Percentiles rank a stretch among this genome's conserved stretches.
Evolutionary conservation across 768 basidiomycete genomes (phyloP).

Genomic region (Mycena filopes): DNA sequence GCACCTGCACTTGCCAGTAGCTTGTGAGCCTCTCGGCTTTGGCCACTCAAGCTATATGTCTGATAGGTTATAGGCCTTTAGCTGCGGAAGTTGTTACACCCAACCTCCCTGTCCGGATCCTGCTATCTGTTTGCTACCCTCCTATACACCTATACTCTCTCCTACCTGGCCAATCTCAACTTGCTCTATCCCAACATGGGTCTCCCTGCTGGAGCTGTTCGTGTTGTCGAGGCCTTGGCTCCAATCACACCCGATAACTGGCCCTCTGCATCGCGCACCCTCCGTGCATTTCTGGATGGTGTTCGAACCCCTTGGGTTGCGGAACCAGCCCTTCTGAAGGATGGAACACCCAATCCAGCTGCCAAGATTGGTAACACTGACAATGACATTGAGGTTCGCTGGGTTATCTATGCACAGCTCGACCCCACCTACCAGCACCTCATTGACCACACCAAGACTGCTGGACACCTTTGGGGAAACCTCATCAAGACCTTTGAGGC

Average conservation of each 20-base stretch:
- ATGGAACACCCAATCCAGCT: not conserved
- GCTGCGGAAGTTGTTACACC: not conserved
- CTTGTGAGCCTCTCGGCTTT: constrained; percentile 3
- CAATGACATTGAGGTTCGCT: not conserved
- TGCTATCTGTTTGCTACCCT: constrained; percentile 7
- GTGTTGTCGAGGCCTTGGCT: not conserved
- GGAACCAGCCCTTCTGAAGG: too few relatives aligned
- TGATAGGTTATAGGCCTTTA: constrained; percentile 4
- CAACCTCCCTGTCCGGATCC: constrained; percentile 2
- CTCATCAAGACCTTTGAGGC: constrained; percentile 3
- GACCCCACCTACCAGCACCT: constrained; percentile 5
- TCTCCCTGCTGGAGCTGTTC: constrained; percentile 1
- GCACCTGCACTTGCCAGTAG: too few relatives aligned
- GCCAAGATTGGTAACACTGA: not conserved
- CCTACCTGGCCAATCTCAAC: not conserved
- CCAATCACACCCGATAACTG: constrained; percentile 7
- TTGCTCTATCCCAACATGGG: not conserved
- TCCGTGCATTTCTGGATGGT: not conserved
- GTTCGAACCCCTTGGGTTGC: not conserved
- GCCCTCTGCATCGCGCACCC: not conserved
- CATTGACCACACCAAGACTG: not conserved
- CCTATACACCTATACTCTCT: not conserved
- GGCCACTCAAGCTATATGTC: constrained; percentile 3
- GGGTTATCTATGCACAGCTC: constrained; percentile 4
- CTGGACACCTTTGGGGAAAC: constrained; percentile 3